These are phyloP conservation scores for Xylariaceae sp. DNA, from an alignment of 2,329 filamentous ascomycete genomes.

Conservation along the genomic window DNA sequence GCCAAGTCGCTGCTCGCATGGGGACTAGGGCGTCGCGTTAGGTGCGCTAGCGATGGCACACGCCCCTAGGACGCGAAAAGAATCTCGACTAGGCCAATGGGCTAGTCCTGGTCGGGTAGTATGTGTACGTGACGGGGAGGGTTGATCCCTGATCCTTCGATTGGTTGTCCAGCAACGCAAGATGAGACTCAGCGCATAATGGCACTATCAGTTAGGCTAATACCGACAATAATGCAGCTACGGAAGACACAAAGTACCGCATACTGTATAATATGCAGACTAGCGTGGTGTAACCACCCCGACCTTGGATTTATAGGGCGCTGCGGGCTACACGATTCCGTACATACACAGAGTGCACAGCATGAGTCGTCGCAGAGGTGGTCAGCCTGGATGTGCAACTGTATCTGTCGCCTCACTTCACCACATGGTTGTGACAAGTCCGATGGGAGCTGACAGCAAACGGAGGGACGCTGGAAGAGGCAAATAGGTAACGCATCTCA, in stretches of 20 bases:
- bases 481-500: background rate
- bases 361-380: background rate
- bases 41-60: background rate
- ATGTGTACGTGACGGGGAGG: background rate
- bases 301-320: too few species aligned
- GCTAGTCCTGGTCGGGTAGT: background rate
- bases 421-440: background rate
- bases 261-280: background rate
- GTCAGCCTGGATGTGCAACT: background rate
- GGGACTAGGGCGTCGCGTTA: background rate
- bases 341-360: too few species aligned
- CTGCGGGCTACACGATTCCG: too few species aligned
- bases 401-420: background rate
- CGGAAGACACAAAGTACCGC: background rate
- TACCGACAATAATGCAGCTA: background rate
- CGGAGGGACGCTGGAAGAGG: background rate
- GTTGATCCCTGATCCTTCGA: background rate
- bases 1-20: background rate
- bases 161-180: constrained; percentile 3
- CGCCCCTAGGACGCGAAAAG: background rate
- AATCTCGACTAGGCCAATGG: background rate
- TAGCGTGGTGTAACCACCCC: too few species aligned
- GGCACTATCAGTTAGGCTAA: background rate
- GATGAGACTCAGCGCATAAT: background rate
- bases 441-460: background rate